Evolutionary conservation across 1,139 yeast genomes (phyloP).

Genomic region (Komagataea norvegica): DNA sequence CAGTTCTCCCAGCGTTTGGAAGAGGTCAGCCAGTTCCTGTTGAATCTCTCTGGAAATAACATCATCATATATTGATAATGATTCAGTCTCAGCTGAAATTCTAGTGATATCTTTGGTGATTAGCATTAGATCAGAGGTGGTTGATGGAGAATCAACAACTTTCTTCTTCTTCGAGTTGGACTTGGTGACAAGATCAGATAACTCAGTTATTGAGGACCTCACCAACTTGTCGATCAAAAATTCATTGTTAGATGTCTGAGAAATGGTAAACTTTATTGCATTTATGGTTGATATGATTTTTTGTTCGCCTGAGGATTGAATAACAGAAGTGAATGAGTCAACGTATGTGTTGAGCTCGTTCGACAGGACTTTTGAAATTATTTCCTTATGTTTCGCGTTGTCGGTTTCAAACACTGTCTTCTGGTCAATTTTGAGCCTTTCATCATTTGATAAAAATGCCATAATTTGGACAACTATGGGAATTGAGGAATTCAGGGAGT

Average conservation of each 20-base stretch:
- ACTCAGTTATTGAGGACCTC: slow-evolving; percentile 15
- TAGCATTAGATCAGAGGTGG: slow-evolving; percentile 16
- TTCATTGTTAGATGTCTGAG: slow-evolving; percentile 6
- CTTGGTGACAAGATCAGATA: slow-evolving; percentile 19
- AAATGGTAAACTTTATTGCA: slow-evolving; percentile 19
- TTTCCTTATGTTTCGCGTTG: slow-evolving; percentile 5
- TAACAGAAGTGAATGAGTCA: slow-evolving; percentile 19
- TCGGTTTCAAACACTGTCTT: slow-evolving; percentile 4
- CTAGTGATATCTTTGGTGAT: slow-evolving; percentile 16
- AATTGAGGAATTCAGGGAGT: slow-evolving; percentile 33
- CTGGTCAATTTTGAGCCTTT: slow-evolving; percentile 10
- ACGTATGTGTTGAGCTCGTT: slow-evolving; percentile 20
- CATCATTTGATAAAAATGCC: slow-evolving; percentile 17
- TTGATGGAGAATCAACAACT: slow-evolving; percentile 3
- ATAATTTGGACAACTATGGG: slow-evolving; percentile 27
- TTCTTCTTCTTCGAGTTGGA: slow-evolving; percentile 10
- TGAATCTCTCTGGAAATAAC: slow-evolving; percentile 22
- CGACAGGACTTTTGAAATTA: slow-evolving; percentile 12
- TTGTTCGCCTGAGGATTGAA: slow-evolving; percentile 28
- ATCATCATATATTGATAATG: slow-evolving; percentile 17
- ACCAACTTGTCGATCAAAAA: slow-evolving; percentile 16
- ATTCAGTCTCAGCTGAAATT: slow-evolving; percentile 2
- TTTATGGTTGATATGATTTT: slow-evolving; percentile 21
- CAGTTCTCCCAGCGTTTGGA: slow-evolving; percentile 23
- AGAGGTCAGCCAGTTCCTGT: slow-evolving; percentile 16